Evolutionary conservation across 495 filamentous ascomycete species (phyloP).

Genomic region (Pseudoneurospora amorphoporcata): DNA sequence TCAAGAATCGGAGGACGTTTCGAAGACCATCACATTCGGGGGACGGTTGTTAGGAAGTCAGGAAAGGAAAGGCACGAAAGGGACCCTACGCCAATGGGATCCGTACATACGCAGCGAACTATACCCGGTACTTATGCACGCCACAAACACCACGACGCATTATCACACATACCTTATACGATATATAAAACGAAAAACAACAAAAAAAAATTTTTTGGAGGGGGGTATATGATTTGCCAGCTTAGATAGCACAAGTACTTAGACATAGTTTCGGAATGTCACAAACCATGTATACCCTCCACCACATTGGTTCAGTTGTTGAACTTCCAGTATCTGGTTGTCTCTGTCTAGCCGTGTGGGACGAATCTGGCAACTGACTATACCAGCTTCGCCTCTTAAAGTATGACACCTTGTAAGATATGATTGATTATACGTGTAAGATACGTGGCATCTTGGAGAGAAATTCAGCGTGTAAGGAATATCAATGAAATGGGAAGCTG

Average conservation of each 20-base stretch:
- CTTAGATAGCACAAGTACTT: conserved; percentile 1
- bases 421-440: neutral
- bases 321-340: neutral
- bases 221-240: conserved; percentile 10
- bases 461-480: neutral
- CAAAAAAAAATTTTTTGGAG: conserved; percentile 11
- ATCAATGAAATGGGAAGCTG: neutral
- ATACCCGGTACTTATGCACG: neutral
- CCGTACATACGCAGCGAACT: neutral
- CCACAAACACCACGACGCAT: neutral
- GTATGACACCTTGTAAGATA: neutral
- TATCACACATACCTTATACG: neutral
- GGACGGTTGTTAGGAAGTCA: neutral
- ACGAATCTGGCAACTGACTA: neutral
- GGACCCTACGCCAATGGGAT: neutral
- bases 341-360: neutral
- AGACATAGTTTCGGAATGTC: conserved; percentile 18
- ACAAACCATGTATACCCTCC: conserved; percentile 6
- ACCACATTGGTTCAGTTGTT: neutral
- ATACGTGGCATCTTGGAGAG: neutral
- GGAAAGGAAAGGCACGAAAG: neutral
- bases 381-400: neutral
- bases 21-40: neutral
- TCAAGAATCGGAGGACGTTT: neutral
- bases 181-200: conserved; percentile 5